A percentile compares a stretch with the other conserved stretches of the same genome.
Conservation (phyloP, 331 rosid genomes). For the Cucumis variabilis region DNA sequence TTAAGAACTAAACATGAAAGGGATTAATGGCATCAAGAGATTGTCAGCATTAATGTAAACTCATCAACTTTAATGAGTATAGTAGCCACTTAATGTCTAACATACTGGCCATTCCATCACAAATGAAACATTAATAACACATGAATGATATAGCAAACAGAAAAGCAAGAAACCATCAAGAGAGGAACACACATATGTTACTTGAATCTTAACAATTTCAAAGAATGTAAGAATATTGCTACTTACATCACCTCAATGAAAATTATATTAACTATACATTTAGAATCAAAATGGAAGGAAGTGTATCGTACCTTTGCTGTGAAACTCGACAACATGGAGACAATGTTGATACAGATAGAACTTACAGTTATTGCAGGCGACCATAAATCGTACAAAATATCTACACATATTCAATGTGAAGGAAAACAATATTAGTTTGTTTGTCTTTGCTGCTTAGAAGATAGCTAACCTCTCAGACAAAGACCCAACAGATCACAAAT, state of each 20-base stretch:
- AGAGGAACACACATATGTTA: background rate
- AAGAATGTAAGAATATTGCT: background rate
- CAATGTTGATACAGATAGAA: slow-evolving; percentile 98
- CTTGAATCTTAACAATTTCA: background rate
- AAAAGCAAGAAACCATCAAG: slow-evolving; percentile 11
- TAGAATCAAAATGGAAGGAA: background rate
- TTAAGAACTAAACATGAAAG: no score
- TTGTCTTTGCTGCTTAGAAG: background rate
- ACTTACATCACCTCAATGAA: background rate
- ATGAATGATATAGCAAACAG: slow-evolving; percentile 43
- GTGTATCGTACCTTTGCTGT: slow-evolving; percentile 70
- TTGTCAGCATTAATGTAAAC: no score
- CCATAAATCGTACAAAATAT: slow-evolving; percentile 99
- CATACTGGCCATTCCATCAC: no score
- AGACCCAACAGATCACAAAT: background rate
- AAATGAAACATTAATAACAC: no score
- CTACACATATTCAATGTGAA: slow-evolving; percentile 54
- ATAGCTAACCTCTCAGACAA: slow-evolving; percentile 6
- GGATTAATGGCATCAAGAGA: no score
- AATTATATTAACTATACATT: background rate
- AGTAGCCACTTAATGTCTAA: no score
- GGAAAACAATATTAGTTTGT: slow-evolving; percentile 31
- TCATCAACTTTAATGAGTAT: no score
- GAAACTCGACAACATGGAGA: slow-evolving; percentile 99
- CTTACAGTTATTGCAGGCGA: slow-evolving; percentile 99